A percentile compares a stretch with the other conserved stretches of the same genome.
phyloP scores from a whole-genome alignment of 2,329 filamentous ascomycete species.

The Alternaria brassicicola region DNA sequence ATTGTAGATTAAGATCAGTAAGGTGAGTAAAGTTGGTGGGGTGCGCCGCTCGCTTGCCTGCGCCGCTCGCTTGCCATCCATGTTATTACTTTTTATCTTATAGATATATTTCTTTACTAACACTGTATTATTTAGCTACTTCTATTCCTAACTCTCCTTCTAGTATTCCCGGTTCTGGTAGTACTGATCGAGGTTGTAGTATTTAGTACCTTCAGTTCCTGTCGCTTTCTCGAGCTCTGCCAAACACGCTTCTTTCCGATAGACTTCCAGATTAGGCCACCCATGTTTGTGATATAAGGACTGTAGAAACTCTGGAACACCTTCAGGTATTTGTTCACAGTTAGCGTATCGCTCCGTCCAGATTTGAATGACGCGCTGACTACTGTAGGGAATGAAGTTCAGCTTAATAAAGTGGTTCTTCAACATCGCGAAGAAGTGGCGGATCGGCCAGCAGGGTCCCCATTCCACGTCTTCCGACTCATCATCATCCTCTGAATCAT shows the following conservation, averaged over 20 bases:
- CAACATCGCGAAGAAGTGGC: not conserved
- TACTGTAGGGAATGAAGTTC: not conserved
- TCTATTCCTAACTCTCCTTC: not conserved
- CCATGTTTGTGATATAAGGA: not conserved
- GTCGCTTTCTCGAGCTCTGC: not conserved
- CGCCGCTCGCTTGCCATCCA: not conserved
- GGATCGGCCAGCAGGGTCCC: not conserved
- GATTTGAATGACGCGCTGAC: not conserved
- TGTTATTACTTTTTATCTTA: no score
- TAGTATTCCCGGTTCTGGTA: not conserved
- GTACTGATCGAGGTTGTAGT: not conserved
- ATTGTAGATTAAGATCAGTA: no score
- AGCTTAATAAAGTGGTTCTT: not conserved
- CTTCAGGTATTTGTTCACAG: not conserved
- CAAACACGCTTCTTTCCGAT: not conserved
- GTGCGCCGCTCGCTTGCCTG: not conserved
- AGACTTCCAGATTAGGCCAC: not conserved
- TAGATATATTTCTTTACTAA: no score
- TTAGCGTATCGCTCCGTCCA: not conserved
- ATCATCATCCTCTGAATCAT: not conserved
- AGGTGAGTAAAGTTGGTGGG: not conserved
- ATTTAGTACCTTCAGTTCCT: not conserved
- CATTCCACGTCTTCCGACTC: not conserved
- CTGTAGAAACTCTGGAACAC: not conserved
- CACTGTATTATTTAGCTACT: not conserved